A percentile compares a stretch with the other conserved stretches of the same genome.
These are phyloP conservation scores for Triticum timopheevii DNA, from an alignment of 176 grass and related monocot species.

Conservation along the genomic window DNA sequence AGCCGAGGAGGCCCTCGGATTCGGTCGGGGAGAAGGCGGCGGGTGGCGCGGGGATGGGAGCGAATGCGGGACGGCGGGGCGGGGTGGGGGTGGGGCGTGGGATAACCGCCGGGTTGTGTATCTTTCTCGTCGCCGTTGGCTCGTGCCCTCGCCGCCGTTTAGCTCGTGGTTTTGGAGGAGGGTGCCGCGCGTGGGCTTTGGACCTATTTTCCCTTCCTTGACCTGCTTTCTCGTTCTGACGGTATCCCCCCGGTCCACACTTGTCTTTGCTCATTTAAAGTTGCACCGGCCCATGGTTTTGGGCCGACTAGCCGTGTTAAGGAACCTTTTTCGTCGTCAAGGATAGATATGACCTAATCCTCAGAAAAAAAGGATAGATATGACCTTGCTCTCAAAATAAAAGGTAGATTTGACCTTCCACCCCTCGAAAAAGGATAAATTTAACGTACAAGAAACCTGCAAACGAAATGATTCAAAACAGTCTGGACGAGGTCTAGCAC, in stretches of 20 bases:
- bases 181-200: conserved; percentile 8
- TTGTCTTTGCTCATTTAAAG: too few relatives aligned
- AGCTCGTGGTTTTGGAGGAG: not conserved
- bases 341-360: too few relatives aligned
- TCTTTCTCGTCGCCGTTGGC: conserved; percentile 41
- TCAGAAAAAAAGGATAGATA: too few relatives aligned
- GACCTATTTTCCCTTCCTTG: not conserved
- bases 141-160: conserved; percentile 31
- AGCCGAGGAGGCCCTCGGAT: conserved; percentile 5
- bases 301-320: not conserved
- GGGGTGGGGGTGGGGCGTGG: not conserved
- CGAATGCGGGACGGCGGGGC: not conserved
- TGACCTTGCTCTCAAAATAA: too few relatives aligned
- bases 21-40: conserved; percentile 4
- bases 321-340: not conserved
- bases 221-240: not conserved
- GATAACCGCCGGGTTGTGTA: conserved; percentile 12
- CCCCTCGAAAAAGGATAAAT: too few relatives aligned
- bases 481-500: too few relatives aligned
- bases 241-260: not conserved
- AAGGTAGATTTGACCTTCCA: too few relatives aligned
- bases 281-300: not conserved
- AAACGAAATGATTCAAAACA: too few relatives aligned
- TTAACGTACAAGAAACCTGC: too few relatives aligned
- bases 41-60: not conserved